These are phyloP conservation scores for Balakata baccata DNA, from an alignment of 345 rosid genomes.

Conservation along the genomic window DNA sequence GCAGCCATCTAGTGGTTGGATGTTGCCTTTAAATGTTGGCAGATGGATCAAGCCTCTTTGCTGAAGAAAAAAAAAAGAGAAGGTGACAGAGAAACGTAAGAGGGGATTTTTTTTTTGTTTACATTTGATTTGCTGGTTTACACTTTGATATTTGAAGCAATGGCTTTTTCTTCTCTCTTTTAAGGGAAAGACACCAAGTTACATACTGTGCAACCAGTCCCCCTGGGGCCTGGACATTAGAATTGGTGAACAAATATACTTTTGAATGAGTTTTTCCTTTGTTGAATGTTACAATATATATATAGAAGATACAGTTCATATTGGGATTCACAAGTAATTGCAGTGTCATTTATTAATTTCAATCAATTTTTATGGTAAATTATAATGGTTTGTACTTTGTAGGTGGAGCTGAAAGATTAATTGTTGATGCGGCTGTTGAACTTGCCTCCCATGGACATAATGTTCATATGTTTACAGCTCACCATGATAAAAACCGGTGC, in stretches of 20 bases:
- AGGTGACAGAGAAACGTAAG: not conserved
- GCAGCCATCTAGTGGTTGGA: too few species aligned
- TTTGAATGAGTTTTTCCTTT: not conserved
- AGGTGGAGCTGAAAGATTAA: slow-evolving; percentile 97
- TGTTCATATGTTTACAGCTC: slow-evolving; percentile 85
- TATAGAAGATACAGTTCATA: not conserved
- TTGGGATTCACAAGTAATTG: not conserved
- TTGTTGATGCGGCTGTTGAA: slow-evolving; percentile 92
- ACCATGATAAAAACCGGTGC: slow-evolving; percentile 76
- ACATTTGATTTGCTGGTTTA: not conserved
- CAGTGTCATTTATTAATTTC: not conserved
- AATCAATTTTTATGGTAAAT: not conserved
- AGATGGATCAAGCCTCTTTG: too few species aligned
- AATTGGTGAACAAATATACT: not conserved
- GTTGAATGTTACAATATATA: not conserved
- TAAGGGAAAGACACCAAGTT: not conserved
- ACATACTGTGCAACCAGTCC: not conserved
- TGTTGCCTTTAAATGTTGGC: too few species aligned
- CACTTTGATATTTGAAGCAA: not conserved
- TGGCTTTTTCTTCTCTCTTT: not conserved
- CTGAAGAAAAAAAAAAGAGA: not conserved
- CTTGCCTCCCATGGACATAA: slow-evolving; percentile 72
- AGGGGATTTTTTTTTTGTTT: not conserved
- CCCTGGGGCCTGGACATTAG: not conserved
- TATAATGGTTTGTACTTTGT: slow-evolving; percentile 4